phyloP scores from a whole-genome alignment of 148 eudicot species.

The Cornus florida region DNA sequence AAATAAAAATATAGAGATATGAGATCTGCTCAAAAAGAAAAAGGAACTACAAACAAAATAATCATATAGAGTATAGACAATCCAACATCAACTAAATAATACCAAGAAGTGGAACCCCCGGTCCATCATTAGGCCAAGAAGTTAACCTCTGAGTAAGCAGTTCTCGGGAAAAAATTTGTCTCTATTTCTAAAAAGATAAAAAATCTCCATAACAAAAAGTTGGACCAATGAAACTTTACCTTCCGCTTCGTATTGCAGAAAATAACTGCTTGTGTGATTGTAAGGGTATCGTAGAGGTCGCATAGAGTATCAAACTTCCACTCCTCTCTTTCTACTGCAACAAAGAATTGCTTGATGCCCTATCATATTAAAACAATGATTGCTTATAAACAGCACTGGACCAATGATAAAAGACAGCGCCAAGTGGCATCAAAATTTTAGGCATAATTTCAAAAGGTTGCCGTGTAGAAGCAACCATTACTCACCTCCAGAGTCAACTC shows the following conservation, averaged over 20 bases:
- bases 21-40: background rate
- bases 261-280: constrained; percentile 95
- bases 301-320: constrained; percentile 97
- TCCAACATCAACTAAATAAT: background rate
- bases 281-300: constrained; percentile 94
- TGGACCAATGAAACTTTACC: constrained; percentile 36
- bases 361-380: constrained; percentile 26
- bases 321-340: constrained; percentile 93
- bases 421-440: background rate
- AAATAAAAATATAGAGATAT: no score
- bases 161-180: no score
- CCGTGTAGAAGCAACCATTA: background rate
- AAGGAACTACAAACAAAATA: background rate
- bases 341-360: constrained; percentile 98
- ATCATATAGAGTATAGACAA: background rate
- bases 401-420: background rate
- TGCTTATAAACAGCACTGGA: background rate
- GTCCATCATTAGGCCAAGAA: background rate
- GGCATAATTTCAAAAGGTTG: background rate
- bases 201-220: background rate
- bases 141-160: background rate
- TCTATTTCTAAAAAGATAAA: background rate
- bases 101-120: background rate
- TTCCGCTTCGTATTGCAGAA: constrained; percentile 94
- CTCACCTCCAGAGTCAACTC: constrained; percentile 94